Base-by-base conservation (phyloP, 2,329 filamentous ascomycete species). In the Fusarium dimerum region DNA sequence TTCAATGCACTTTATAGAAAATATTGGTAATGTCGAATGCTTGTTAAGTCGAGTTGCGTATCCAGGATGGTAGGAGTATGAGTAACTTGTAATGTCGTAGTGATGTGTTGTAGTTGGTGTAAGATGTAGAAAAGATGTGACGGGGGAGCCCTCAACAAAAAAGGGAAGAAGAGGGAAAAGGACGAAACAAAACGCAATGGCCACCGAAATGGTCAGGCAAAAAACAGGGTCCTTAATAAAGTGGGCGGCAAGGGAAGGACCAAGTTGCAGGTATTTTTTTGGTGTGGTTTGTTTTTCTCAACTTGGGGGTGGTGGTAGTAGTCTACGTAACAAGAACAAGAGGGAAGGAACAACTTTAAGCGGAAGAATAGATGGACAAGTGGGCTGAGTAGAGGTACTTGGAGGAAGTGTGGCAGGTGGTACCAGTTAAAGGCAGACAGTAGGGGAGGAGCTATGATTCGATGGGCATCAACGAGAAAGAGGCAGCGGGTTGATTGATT, bases 141-240 rank as follows among this genome's bases (percentile, higher is more conserved):
- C 13, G 32, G 32, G 32, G 32, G 32, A 9, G 32, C 13, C 13
- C 20, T 26, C 20, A 26, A 43, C 55, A 41, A 47, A 50, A 52
- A 48, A 49, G 29, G 46, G 50, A 45, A 48, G 46, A 48, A 45
- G 30, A 51, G 54, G 56, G 51, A 54, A 54, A 43, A 42, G 55
- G 48, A 47, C 43, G 45, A 50, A 59, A 52, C 57, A 60, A 58
- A 40, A 38, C 48, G 48, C 39, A 49, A 42, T 43, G 50, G 51
- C 42, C 36, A 48, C 57, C 44, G 58, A 57, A 57, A 54, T 48
- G 32, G 32, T 36, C 57, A 51, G 47, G 39, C 42, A 36, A 51
- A 46, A 61, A 61, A 62, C 59, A 61, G 59, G 59, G 59, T 60
- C 59, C 56, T 60, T 48, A 43, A 47, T 16, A 48, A 46, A 40